Evolutionary conservation across 306 rosid genomes (phyloP), one percentile per base, ranked within the genome.

Genomic region (Delonix regia): DNA sequence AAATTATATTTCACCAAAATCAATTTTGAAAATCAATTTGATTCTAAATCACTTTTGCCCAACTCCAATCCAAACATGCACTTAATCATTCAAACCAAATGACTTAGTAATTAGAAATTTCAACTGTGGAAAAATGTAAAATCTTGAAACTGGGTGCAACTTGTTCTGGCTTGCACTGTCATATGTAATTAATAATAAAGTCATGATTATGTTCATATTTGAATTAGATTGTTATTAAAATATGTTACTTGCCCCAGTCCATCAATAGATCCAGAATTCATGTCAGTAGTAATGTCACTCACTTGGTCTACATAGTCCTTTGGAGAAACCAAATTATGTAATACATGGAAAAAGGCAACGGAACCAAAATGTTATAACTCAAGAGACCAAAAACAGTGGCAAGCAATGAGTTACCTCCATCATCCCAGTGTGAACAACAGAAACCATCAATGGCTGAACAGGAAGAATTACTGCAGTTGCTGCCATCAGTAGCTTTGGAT

Each of bases 351-450:
- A n/a, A 38, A 38, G 30, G 71, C 69, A 76, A 28, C 27, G 56
- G 24, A 44, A 64, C 15, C 25, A 64, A 22, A 30, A 53, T 21
- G 9, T 18, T 49, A 70, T 34, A 62, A 59, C 6, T 22, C 71
- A 64, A 61, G 51, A 78, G 56, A 44, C 9, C 47, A 62, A 14
- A 6, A 11, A 6, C 15, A 41, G 34, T 60, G 33, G 48, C 51
- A 34, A 51, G 33, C 39, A 69, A 53, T 27, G 59, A n/a, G 59
- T 39, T 75, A 93, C 98, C 97, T 96, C 99, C 98, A 96, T 91
- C 87, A 96, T 88, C 83, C 98, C 99, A 9, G 98, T 90, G 89
- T 96, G 99, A 85, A 96, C 81, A 36, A 90, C 90, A 45, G 99
- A 88, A 87, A 96, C 98, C 97, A 91, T 80, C 73, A 96, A 78